Evolutionary conservation across 2,329 filamentous ascomycete species (phyloP).

Genomic region (Pseudopyricularia javanii): DNA sequence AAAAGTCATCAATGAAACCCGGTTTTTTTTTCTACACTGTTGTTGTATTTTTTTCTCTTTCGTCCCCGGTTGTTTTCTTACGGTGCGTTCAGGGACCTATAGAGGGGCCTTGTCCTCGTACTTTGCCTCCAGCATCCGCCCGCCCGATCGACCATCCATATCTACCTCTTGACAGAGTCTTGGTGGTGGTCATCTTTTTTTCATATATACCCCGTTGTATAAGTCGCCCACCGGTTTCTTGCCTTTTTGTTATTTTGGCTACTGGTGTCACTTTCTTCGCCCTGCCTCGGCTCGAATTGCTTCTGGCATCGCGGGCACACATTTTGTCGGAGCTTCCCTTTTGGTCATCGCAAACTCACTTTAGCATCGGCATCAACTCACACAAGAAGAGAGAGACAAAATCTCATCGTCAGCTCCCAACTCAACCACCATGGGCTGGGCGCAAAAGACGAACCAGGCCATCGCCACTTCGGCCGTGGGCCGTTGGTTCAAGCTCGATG

Average conservation of each 20-base stretch:
- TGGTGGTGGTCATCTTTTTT: background rate
- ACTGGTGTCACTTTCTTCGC: background rate
- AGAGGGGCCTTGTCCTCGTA: background rate
- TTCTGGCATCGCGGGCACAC: background rate
- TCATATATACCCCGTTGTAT: background rate
- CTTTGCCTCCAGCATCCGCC: background rate
- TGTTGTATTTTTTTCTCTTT: background rate
- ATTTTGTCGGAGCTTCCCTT: background rate
- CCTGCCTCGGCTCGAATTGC: background rate
- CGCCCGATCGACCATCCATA: background rate
- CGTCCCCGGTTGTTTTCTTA: too few relatives aligned
- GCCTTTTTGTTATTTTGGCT: too few relatives aligned
- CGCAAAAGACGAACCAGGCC: conserved; percentile 36
- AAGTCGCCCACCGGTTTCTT: background rate
- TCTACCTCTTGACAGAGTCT: background rate
- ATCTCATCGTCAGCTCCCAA: background rate
- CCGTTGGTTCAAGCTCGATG: conserved; percentile 67
- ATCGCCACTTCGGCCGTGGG: conserved; percentile 57
- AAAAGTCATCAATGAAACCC: background rate
- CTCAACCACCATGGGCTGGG: conserved; percentile 28
- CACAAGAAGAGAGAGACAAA: too few relatives aligned
- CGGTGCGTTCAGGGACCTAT: background rate
- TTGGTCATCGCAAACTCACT: background rate
- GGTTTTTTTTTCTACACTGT: background rate
- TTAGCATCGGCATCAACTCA: background rate